These are phyloP conservation scores for Monilinia vaccinii-corymbosi DNA, from an alignment of 2,329 filamentous ascomycete genomes.

Conservation along the genomic window DNA sequence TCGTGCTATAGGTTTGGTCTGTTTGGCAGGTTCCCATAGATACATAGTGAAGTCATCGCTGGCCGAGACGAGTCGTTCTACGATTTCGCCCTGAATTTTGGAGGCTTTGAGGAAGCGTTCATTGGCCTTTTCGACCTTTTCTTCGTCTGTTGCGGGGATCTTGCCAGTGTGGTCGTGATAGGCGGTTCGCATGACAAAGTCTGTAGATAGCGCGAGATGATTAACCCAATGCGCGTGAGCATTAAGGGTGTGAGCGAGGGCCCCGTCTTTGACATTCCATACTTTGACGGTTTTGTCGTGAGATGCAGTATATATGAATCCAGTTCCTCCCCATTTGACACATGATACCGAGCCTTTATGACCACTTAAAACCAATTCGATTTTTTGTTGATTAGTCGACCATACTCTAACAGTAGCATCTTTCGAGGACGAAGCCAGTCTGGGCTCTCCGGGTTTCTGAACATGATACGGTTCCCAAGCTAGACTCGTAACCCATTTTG, in stretches of 20 bases:
- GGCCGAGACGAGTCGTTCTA: constrained; percentile 80
- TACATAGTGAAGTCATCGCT: constrained; percentile 96
- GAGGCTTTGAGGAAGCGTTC: constrained; percentile 81
- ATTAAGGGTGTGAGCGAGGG: constrained; percentile 67
- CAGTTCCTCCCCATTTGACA: constrained; percentile 89
- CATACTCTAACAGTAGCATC: constrained; percentile 83
- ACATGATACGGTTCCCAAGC: constrained; percentile 92
- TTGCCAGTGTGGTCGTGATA: constrained; percentile 77
- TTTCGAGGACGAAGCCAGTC: constrained; percentile 80
- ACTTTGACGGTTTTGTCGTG: constrained; percentile 91
- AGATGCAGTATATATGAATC: constrained; percentile 72
- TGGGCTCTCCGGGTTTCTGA: constrained; percentile 62
- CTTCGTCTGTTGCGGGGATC: constrained; percentile 59
- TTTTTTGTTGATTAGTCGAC: constrained; percentile 68
- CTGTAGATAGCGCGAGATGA: constrained; percentile 85
- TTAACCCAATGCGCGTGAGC: constrained; percentile 94
- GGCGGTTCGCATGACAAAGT: constrained; percentile 76
- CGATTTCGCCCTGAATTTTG: constrained; percentile 62
- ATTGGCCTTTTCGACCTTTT: constrained; percentile 65
- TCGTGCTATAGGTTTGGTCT: constrained; percentile 76
- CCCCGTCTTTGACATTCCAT: constrained; percentile 76
- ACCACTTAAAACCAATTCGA: constrained; percentile 75
- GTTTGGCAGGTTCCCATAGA: constrained; percentile 75
- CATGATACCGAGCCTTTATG: constrained; percentile 87
- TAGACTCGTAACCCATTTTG: constrained; percentile 79